A percentile compares a stretch with the other conserved stretches of the same genome.
Evolutionary conservation across 1,139 yeast genomes (phyloP).

Genomic region (Yamadazyma trypodendri): DNA sequence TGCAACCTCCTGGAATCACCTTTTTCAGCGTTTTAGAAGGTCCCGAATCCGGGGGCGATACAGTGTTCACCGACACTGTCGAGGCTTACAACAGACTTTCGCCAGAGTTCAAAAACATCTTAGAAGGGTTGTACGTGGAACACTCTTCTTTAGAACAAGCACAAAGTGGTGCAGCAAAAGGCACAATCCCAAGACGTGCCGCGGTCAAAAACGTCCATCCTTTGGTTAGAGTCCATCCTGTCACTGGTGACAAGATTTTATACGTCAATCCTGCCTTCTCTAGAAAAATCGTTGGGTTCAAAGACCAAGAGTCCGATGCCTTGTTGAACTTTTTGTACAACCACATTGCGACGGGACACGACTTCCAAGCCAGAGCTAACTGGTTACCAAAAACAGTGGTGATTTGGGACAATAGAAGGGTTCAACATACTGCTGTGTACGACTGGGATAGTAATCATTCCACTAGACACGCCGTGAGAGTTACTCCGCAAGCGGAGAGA

Average conservation of each 20-base stretch:
- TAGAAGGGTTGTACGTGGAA: constrained; percentile 57
- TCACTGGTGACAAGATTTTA: constrained; percentile 57
- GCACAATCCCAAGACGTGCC: constrained; percentile 60
- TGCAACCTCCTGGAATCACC: constrained; percentile 69
- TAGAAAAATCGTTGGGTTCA: constrained; percentile 59
- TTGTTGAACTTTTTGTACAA: constrained; percentile 51
- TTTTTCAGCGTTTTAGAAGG: constrained; percentile 60
- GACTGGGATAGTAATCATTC: constrained; percentile 55
- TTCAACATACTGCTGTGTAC: constrained; percentile 57
- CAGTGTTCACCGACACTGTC: constrained; percentile 62
- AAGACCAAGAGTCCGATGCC: constrained; percentile 59
- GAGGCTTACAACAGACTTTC: constrained; percentile 72
- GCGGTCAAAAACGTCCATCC: constrained; percentile 63
- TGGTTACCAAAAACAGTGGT: constrained; percentile 55
- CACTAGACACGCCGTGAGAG: constrained; percentile 65
- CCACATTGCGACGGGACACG: constrained; percentile 44
- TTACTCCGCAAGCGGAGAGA: constrained; percentile 63
- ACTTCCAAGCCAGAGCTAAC: constrained; percentile 36
- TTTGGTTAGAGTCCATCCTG: constrained; percentile 66
- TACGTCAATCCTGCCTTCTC: constrained; percentile 61
- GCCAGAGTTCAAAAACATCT: constrained; percentile 53
- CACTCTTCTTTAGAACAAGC: constrained; percentile 73
- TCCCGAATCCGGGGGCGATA: constrained; percentile 71
- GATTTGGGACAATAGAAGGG: constrained; percentile 70
- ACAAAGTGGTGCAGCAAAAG: constrained; percentile 43